Conservation (phyloP, 805 yeast species). For the Gaillardinia entomophila region DNA sequence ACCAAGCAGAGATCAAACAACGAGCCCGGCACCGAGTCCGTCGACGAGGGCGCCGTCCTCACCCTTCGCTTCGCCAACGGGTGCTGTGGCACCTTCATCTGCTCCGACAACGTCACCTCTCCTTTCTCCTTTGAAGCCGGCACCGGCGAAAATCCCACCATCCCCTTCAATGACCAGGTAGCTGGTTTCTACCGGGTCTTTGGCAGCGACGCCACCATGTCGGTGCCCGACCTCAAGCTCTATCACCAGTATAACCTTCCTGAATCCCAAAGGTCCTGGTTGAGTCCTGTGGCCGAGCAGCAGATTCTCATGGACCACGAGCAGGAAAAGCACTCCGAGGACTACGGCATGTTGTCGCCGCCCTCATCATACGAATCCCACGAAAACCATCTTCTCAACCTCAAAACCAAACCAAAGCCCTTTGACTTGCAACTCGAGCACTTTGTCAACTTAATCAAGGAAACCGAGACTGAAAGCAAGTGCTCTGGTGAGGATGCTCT, state of each 20-base stretch:
- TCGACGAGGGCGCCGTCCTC: slow-evolving; percentile 36
- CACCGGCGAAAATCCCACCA: slow-evolving; percentile 35
- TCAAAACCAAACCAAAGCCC: slow-evolving; percentile 13
- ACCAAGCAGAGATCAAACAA: slow-evolving; percentile 17
- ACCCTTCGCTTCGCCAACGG: slow-evolving; percentile 27
- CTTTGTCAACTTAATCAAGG: slow-evolving; percentile 29
- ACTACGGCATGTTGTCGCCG: not conserved
- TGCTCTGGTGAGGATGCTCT: slow-evolving; percentile 35
- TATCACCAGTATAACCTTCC: slow-evolving; percentile 17
- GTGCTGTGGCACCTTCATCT: slow-evolving; percentile 29
- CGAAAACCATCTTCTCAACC: not conserved
- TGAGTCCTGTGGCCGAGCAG: slow-evolving; percentile 19
- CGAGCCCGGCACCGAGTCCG: slow-evolving; percentile 10
- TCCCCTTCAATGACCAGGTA: slow-evolving; percentile 22
- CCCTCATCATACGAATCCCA: not conserved
- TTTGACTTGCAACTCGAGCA: slow-evolving; percentile 34
- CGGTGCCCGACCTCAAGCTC: slow-evolving; percentile 31
- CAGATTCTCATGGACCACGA: slow-evolving; percentile 12
- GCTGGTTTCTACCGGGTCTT: slow-evolving; percentile 31
- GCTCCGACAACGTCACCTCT: slow-evolving; percentile 32
- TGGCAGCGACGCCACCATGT: slow-evolving; percentile 34
- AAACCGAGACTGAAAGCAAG: slow-evolving; percentile 17
- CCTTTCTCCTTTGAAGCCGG: slow-evolving; percentile 34
- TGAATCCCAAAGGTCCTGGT: slow-evolving; percentile 20
- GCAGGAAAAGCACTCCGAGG: not conserved